Evolutionary conservation across 2,329 filamentous ascomycete species (phyloP), one percentile per base, ranked within the genome.

Genomic region (Phialemonium atrogriseum): DNA sequence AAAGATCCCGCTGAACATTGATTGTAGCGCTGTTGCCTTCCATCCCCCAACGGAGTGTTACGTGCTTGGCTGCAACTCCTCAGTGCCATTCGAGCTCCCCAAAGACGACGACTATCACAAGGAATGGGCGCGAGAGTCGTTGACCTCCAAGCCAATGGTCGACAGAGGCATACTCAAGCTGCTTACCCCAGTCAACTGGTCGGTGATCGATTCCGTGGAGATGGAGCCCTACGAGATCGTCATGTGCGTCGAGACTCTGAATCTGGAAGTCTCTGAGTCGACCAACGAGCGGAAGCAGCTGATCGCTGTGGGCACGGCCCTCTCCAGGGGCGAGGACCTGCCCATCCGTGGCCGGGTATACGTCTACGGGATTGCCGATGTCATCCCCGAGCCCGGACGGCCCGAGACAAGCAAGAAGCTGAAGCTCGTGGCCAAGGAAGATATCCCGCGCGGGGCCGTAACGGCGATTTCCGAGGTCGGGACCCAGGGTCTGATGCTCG

Each of bases 361-460:
- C 47, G 84, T 96, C 28, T 94, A 91, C 49, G 88, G 95, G 49
- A 74, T 98, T 18, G 87, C 94, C 36, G 75, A 80, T 20, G 91
- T 98, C 19, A 89, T 95, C 1, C 89, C 91, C 0, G 80, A 95
- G 40, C 87, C 87, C 0, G 84, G 78, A 12, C 74, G 74, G 7
- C 85, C 87, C 0, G 88, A 95, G 54, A 94, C 84, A 2, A 84
- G 87, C 54, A 80, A 78, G 42, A 85, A 79, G 44, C 66, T 98
- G 20, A 93, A 94, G 52, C 71, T 93, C 4, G 70, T 95, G 11
- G 84, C 85, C 5, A 84, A 83, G 47, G 91, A 98, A 54, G 85
- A 94, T 31, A 87, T 96, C 16, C 73, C 76, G n/a, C 84, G 91
- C 30, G 91, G 91, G 8, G 86, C 86, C 4, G 85, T 98, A 15